phyloP scores from a whole-genome alignment of 2,329 filamentous ascomycete genomes.

The Apiospora rasikravindrae region DNA sequence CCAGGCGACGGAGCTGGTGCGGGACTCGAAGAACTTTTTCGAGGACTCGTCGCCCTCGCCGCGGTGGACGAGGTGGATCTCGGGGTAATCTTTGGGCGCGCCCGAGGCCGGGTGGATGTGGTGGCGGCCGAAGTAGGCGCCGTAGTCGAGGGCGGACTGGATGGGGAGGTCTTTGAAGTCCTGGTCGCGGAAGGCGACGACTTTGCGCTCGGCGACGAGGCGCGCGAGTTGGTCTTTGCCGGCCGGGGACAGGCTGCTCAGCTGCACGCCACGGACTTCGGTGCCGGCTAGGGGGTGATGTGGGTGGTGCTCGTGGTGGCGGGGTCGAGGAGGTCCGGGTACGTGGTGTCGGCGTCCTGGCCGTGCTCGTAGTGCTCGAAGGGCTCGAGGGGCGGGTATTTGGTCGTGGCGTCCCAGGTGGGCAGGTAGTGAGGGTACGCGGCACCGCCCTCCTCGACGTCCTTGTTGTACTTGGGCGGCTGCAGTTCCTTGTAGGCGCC shows the following conservation, averaged over 20 bases:
- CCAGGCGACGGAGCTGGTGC: constrained; percentile 85
- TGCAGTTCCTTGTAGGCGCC: constrained; percentile 38
- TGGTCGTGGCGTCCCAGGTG: constrained; percentile 69
- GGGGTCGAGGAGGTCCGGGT: constrained; percentile 67
- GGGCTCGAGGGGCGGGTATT: constrained; percentile 67
- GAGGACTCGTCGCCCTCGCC: constrained; percentile 67
- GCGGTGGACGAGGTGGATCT: constrained; percentile 80
- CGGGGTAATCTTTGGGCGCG: constrained; percentile 73
- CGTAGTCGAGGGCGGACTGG: constrained; percentile 69
- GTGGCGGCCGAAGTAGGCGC: constrained; percentile 78
- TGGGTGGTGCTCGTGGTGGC: constrained; percentile 58
- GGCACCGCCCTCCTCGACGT: constrained; percentile 37
- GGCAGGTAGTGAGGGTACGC: constrained; percentile 75
- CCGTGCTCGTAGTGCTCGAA: constrained; percentile 80
- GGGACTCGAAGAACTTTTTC: constrained; percentile 64
- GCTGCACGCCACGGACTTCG: constrained; percentile 73
- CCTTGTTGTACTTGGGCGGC: constrained; percentile 32
- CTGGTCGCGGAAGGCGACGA: constrained; percentile 78
- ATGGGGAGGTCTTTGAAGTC: constrained; percentile 76
- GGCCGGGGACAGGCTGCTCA: constrained; percentile 69
- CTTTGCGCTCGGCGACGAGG: constrained; percentile 77
- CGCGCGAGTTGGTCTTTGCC: constrained; percentile 80
- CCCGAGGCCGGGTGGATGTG: constrained; percentile 84
- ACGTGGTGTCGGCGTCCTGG: constrained; percentile 72
- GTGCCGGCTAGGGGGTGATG: constrained; percentile 76